Evolutionary conservation across 768 basidiomycete genomes (phyloP), one percentile per base, ranked within the genome.

Genomic region (Rhodotorula sphaerocarpa): DNA sequence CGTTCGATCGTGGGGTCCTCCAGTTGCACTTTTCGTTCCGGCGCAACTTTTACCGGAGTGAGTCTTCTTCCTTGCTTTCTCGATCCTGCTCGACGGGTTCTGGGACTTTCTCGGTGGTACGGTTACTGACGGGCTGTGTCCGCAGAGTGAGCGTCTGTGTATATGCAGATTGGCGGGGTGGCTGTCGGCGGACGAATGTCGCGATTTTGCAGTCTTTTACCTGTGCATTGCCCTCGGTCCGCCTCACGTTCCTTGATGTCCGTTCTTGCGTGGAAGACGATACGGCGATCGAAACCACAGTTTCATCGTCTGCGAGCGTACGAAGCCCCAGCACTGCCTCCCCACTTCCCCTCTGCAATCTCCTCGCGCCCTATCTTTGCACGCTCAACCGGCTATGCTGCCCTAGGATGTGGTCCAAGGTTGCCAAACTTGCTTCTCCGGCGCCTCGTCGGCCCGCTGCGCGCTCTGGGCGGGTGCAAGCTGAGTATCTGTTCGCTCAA

Each of bases 21-120:
- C 95, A 92, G 41, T 79, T 95, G 23, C 92, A 91, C 86, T 93
- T 96, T 78, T 90, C 89, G 77, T 95, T 93, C 81, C 84, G 89
- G 46, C 50, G 41, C 39, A 31, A 44, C 43, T 44, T 55, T 20
- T 46, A 55, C 45, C 54, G 43, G 20, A 45, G 46, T 48, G 20
- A 12, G 44, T 31, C 55, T 60, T 33, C 21, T 1, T 33, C 20
- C 46, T 4, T 16, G 20, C 16, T 51, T n/a, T 51, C 33, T 51
- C 25, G 21, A 31, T 16, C 36, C n/a, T 21, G 21, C 15, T 27
- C 28, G 33, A 3, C 42, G 5, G 5, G 16, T 16, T 15, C 42
- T 42, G n/a, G n/a, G n/a, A n/a, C n/a, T n/a, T n/a, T n/a, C n/a
- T n/a, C n/a, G n/a, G n/a, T n/a, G n/a, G n/a, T n/a, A n/a, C n/a